phyloP scores from a whole-genome alignment of 148 eudicot species.

The Pharnaceum exiguum region DNA sequence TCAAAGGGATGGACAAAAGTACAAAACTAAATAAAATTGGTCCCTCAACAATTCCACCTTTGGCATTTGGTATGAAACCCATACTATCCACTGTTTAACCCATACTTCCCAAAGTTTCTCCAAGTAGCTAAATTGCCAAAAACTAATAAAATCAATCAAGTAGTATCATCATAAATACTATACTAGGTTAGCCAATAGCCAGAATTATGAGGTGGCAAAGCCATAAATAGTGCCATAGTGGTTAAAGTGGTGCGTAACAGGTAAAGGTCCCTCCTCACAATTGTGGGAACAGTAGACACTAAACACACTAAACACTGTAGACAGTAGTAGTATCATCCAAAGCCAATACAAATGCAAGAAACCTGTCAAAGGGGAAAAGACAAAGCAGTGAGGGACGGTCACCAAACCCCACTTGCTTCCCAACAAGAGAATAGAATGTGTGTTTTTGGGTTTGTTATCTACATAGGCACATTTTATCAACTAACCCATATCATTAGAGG shows the following conservation, averaged over 20 bases:
- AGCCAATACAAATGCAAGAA: conserved; percentile 23
- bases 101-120: background rate
- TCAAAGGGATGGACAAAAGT: too few species aligned
- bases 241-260: too few species aligned
- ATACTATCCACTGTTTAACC: background rate
- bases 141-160: background rate
- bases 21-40: background rate
- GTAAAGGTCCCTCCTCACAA: too few species aligned
- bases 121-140: conserved; percentile 1
- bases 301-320: too few species aligned
- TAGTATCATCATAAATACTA: too few species aligned
- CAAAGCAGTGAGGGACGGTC: conserved; percentile 37
- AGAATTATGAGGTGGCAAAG: too few species aligned
- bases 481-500: background rate
- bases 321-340: conserved; percentile 4
- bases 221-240: too few species aligned
- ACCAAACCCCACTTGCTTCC: conserved; percentile 67
- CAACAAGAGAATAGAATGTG: conserved; percentile 34
- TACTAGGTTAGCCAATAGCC: too few species aligned
- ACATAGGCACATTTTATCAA: background rate
- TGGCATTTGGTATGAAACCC: background rate
- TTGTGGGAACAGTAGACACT: too few species aligned
- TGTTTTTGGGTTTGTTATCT: background rate
- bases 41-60: background rate
- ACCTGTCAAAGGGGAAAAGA: conserved; percentile 18